A percentile compares a stretch with the other conserved stretches of the same genome.
Evolutionary conservation across 2,329 filamentous ascomycete species (phyloP).

Genomic region (Aureobasidium pullulans): DNA sequence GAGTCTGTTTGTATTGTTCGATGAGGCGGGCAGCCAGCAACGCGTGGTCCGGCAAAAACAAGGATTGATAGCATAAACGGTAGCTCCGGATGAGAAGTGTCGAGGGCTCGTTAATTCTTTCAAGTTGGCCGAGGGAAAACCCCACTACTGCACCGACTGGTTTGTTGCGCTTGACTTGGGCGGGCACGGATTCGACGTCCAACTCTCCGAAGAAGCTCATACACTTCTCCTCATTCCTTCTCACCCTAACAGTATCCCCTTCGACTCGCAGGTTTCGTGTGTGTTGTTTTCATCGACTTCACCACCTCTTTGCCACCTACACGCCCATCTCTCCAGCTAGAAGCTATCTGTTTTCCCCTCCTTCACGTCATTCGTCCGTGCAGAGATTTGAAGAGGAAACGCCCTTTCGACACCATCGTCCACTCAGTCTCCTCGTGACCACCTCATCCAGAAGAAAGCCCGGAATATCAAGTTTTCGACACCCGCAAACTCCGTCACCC

Average conservation of each 20-base stretch:
- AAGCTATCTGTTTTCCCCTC: neutral
- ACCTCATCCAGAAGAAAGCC: neutral
- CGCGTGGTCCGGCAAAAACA: neutral
- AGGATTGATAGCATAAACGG: constrained; percentile 1
- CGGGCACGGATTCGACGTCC: neutral
- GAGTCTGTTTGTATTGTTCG: constrained; percentile 1
- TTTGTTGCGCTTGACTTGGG: neutral
- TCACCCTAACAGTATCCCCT: neutral
- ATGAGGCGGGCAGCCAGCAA: neutral
- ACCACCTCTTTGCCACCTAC: neutral
- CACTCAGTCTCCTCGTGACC: constrained; percentile 9
- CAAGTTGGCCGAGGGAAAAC: constrained; percentile 11
- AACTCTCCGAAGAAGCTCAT: neutral
- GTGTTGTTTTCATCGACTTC: neutral
- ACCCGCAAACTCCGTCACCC: neutral
- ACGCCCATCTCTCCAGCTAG: neutral
- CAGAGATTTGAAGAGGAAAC: constrained; percentile 11
- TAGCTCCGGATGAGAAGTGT: neutral
- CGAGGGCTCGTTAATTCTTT: constrained; percentile 6
- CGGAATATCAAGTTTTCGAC: neutral
- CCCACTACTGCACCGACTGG: neutral
- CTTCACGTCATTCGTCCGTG: constrained; percentile 8
- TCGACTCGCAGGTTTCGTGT: neutral
- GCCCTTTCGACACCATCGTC: constrained; percentile 4
- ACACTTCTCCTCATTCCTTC: neutral